These are phyloP conservation scores for Collybiopsis luxurians DNA, from an alignment of 768 basidiomycete genomes.

Conservation along the genomic window DNA sequence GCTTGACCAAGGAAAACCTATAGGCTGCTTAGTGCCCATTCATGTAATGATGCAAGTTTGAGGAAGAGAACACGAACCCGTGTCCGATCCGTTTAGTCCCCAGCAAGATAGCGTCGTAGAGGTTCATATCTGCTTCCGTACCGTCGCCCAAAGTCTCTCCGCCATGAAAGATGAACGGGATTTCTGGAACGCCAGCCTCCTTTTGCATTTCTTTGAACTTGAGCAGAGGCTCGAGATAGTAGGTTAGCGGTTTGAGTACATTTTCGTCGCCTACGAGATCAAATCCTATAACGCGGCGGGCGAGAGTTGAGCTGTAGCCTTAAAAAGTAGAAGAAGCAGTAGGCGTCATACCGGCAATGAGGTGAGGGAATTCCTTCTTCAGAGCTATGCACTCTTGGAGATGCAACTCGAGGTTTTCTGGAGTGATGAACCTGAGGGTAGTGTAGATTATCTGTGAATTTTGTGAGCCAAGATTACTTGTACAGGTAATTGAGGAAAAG, in stretches of 20 bases:
- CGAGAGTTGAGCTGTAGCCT: background rate
- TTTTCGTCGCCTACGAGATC: conserved; percentile 83
- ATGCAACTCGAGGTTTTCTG: conserved; percentile 60
- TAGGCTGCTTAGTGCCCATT: background rate
- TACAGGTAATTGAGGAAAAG: background rate
- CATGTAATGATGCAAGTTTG: too few species aligned
- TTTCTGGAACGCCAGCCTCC: conserved; percentile 50
- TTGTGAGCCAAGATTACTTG: background rate
- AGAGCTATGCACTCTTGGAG: conserved; percentile 72
- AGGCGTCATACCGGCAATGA: conserved; percentile 57
- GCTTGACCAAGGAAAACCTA: conserved; percentile 75
- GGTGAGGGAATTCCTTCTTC: conserved; percentile 71
- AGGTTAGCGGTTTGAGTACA: conserved; percentile 49
- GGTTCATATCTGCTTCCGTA: conserved; percentile 61
- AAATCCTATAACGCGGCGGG: conserved; percentile 46
- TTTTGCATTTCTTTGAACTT: conserved; percentile 56
- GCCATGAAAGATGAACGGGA: conserved; percentile 79
- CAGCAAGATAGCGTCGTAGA: conserved; percentile 77
- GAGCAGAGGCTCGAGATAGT: conserved; percentile 62
- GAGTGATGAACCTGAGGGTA: conserved; percentile 52
- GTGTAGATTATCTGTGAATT: conserved; percentile 63
- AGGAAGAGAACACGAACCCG: conserved; percentile 41
- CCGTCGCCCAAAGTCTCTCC: conserved; percentile 83
- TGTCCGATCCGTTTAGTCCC: conserved; percentile 83
- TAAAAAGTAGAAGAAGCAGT: too few species aligned